Evolutionary conservation across 495 filamentous ascomycete species (phyloP), one percentile per base, ranked within the genome.

Genomic region (Penicillium crystallinum): DNA sequence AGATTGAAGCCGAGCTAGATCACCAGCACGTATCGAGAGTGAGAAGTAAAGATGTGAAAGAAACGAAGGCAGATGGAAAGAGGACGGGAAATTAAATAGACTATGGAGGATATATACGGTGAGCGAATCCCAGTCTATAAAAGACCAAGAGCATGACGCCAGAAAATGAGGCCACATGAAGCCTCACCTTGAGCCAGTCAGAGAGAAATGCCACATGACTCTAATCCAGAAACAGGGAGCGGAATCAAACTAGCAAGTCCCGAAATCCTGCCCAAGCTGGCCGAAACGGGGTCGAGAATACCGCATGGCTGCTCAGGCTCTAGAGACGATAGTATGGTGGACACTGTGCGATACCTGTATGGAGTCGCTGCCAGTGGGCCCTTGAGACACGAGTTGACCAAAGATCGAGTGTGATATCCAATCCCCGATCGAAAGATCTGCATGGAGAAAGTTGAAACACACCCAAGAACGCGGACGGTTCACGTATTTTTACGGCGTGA

Each of bases 61-160:
- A 23, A 51, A 46, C 18, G 17, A 38, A 60, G 61, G 61, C 68
- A 65, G 55, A 68, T 53, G 45, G 52, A 72, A 51, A 36, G 62
- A 67, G 69, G 70, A 61, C 39, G 18, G n/a, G 21, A 37, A 36
- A 34, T 14, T 27, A 27, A 51, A 46, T 27, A 27, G 48, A 31
- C 25, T 21, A 31, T 37, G 22, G 21, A 42, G 27, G 40, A 57
- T 62, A 65, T 65, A 58, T 56, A 57, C 56, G 54, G 54, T 56
- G 62, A 62, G 40, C 21, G 25, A 27, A 49, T 43, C 46, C 29
- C 46, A 33, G 27, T 53, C 47, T 59, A 62, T 57, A 56, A 38
- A 39, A 47, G 27, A 55, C 18, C 44, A 38, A 31, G 50, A 59
- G 49, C 52, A 63, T 56, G 62, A 63, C 56, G 53, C 54, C 21